Evolutionary conservation across 1,284 basidiomycete species (phyloP).

Genomic region (Butyriboletus appendiculatus): DNA sequence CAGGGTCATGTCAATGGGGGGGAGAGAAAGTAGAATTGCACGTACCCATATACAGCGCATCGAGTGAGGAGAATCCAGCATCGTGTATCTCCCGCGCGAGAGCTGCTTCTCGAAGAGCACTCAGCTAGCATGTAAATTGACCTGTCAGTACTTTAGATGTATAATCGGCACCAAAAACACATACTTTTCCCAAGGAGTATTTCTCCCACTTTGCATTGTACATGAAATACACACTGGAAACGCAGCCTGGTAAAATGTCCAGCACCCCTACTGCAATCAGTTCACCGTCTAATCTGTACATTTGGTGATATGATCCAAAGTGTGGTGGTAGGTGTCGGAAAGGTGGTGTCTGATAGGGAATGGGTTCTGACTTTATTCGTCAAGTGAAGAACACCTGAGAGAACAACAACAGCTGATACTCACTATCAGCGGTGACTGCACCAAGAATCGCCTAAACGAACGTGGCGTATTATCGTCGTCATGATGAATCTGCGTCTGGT

Average conservation of each 20-base stretch:
- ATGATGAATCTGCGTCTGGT: constrained; percentile 78
- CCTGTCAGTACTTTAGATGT: constrained; percentile 1
- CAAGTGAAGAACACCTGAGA: constrained; percentile 6
- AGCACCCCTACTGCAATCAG: constrained; percentile 89
- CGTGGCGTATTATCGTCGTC: constrained; percentile 55
- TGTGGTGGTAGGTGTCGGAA: constrained; percentile 62
- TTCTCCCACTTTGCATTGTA: constrained; percentile 81
- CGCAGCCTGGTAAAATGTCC: constrained; percentile 88
- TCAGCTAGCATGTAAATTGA: constrained; percentile 54
- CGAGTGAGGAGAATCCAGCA: constrained; percentile 65
- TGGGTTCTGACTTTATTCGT: constrained; percentile 46
- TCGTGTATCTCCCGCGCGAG: constrained; percentile 72
- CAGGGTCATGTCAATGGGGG: background rate
- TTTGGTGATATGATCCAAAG: constrained; percentile 86
- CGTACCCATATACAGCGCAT: constrained; percentile 84
- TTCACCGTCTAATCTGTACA: constrained; percentile 80
- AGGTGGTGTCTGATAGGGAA: constrained; percentile 53
- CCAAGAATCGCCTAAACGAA: constrained; percentile 76
- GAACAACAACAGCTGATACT: constrained; percentile 22
- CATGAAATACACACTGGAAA: constrained; percentile 96
- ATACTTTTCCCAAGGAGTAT: constrained; percentile 82
- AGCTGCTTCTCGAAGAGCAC: constrained; percentile 78
- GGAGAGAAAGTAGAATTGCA: background rate
- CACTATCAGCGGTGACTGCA: constrained; percentile 76
- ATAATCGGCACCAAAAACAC: background rate